These are phyloP conservation scores for Aspergillus ochraceus DNA, from an alignment of 2,329 filamentous ascomycete genomes.

Conservation along the genomic window DNA sequence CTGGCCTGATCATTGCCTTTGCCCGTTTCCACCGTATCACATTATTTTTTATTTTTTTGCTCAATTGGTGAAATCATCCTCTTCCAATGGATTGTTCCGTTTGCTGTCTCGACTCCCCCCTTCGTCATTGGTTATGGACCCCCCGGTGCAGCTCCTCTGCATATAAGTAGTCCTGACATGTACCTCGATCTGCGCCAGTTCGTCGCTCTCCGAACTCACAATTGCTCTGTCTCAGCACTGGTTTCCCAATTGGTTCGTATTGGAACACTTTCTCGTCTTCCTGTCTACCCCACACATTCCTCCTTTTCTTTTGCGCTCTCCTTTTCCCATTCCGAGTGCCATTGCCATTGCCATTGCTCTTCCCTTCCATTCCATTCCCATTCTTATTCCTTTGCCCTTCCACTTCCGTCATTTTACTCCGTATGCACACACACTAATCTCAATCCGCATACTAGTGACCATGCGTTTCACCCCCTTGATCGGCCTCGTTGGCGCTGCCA, in stretches of 20 bases:
- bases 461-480: slow-evolving; percentile 30
- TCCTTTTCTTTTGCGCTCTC: not conserved
- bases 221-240: not conserved
- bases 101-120: not conserved
- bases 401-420: not conserved
- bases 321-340: not conserved
- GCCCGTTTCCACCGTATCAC: not conserved
- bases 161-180: not conserved
- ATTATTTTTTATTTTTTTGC: not conserved
- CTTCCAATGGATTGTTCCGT: not conserved
- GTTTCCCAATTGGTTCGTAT: not conserved
- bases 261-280: not conserved
- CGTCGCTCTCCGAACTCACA: not conserved
- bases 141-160: not conserved
- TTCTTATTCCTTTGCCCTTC: not conserved
- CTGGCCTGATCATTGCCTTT: not conserved
- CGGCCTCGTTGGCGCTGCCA: slow-evolving; percentile 35
- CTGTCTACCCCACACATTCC: not conserved
- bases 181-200: not conserved
- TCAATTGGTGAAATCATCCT: not conserved
- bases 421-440: not conserved
- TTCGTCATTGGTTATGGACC: not conserved
- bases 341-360: not conserved
- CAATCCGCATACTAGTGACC: not conserved
- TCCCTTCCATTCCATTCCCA: not conserved